Evolutionary conservation across 2,329 filamentous ascomycete species (phyloP), one percentile per base, ranked within the genome.

Genomic region (Ophiostoma novo-ulmi): DNA sequence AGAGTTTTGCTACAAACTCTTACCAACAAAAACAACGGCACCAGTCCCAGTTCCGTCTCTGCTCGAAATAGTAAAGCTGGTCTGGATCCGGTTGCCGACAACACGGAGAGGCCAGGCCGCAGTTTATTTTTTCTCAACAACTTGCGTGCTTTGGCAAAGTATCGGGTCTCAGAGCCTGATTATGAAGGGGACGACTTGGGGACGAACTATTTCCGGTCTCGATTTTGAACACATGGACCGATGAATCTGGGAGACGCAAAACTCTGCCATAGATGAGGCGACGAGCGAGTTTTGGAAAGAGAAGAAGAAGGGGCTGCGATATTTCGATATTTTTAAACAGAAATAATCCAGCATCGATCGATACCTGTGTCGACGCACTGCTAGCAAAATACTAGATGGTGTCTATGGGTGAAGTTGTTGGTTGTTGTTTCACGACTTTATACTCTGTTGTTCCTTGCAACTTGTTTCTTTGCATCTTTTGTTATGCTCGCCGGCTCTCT

Each of bases 321-420:
- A 44, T 66, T 69, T 70, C 8, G 69, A 68, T 64, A 67, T 71
- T 73, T 73, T 73, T 26, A 26, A 67, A 52, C 44, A 67, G 48
- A 64, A 69, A 72, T 52, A n/a, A 31, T 39, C 64, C 58, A 66
- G 31, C 67, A 38, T n/a, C 61, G 14, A 63, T 38, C 35, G 52
- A 58, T 58, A 58, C 52, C 4, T 35, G 58, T 63, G 58, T 3
- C n/a, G 22, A 61, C n/a, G 22, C 55, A 31, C 11, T 61, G 55
- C n/a, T 52, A 17, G 20, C 6, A n/a, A 52, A 20, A 20, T 20
- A n/a, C 1, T 14, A 22, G 17, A 52, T n/a, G 52, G 52, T 20
- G 22, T 20, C 52, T 26, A 58, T 10, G 35, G 11, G 35, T 17
- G 26, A 26, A 61, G 22, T 44, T 17, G 22, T 44, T 17, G 44